phyloP scores from a whole-genome alignment of 2,329 filamentous ascomycete genomes.

The Pestalotiopsis sp. region DNA sequence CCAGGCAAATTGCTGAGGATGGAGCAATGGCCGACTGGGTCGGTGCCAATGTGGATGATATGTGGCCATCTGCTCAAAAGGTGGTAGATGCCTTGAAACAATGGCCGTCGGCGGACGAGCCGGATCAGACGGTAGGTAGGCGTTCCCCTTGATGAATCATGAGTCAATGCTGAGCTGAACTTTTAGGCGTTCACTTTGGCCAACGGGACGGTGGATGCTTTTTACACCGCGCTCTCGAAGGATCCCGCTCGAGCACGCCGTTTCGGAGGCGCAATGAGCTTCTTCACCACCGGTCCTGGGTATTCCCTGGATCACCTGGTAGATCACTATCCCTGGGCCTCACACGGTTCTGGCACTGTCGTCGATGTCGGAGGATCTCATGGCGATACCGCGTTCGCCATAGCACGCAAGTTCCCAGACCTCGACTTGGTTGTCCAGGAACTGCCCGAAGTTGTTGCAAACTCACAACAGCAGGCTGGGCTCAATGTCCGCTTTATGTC shows the following conservation, averaged over 20 bases:
- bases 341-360: background rate
- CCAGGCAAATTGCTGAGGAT: conserved; percentile 7
- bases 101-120: background rate
- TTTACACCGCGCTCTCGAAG: background rate
- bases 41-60: conserved; percentile 13
- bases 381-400: background rate
- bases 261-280: background rate
- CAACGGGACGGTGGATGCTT: background rate
- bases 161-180: background rate
- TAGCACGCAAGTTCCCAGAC: background rate
- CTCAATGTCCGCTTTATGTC: background rate
- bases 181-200: background rate
- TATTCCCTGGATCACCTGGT: background rate
- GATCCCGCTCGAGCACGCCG: background rate
- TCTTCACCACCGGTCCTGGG: background rate
- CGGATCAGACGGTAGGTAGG: background rate
- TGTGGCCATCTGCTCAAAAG: conserved; percentile 13
- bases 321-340: background rate
- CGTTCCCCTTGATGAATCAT: background rate
- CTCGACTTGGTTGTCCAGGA: background rate
- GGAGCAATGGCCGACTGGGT: conserved; percentile 12
- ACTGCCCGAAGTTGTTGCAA: background rate
- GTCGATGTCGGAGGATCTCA: background rate
- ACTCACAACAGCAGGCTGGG: background rate
- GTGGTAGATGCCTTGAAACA: background rate